Percentiles rank a stretch among this genome's conserved stretches.
Conservation (phyloP, 805 yeast species). For the Candida multigemmis region DNA sequence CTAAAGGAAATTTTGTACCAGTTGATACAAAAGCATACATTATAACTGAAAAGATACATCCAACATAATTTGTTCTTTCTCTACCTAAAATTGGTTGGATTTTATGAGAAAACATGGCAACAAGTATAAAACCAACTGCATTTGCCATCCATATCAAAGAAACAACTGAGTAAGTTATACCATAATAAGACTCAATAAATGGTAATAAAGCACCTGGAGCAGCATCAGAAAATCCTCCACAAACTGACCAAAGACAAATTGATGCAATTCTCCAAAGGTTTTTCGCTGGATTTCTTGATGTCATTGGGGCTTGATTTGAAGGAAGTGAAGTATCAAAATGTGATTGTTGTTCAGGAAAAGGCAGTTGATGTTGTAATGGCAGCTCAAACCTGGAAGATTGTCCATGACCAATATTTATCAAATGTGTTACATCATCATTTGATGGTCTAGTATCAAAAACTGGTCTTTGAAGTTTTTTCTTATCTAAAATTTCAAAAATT, state of each 20-base stretch:
- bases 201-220: slow-evolving; percentile 57
- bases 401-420: slow-evolving; percentile 1
- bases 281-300: slow-evolving; percentile 31
- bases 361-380: too few relatives aligned
- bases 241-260: slow-evolving; percentile 29
- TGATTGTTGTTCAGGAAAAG: too few relatives aligned
- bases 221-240: slow-evolving; percentile 43
- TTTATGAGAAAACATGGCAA: slow-evolving; percentile 41
- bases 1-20: slow-evolving; percentile 40
- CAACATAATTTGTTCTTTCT: slow-evolving; percentile 28
- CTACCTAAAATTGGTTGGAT: slow-evolving; percentile 33
- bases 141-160: slow-evolving; percentile 51
- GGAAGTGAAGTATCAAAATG: too few relatives aligned
- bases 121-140: slow-evolving; percentile 44
- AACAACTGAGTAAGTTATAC: slow-evolving; percentile 41
- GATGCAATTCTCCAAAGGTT: slow-evolving; percentile 35
- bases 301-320: slow-evolving; percentile 23
- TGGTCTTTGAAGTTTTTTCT: slow-evolving; percentile 1
- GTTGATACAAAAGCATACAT: slow-evolving; percentile 39
- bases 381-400: not conserved
- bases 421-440: slow-evolving; percentile 5
- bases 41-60: slow-evolving; percentile 21
- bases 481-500: not conserved
- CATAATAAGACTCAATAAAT: slow-evolving; percentile 39
- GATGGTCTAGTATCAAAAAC: slow-evolving; percentile 4